Conservation (phyloP, 345 rosid genomes). For the Citrus maxima region DNA sequence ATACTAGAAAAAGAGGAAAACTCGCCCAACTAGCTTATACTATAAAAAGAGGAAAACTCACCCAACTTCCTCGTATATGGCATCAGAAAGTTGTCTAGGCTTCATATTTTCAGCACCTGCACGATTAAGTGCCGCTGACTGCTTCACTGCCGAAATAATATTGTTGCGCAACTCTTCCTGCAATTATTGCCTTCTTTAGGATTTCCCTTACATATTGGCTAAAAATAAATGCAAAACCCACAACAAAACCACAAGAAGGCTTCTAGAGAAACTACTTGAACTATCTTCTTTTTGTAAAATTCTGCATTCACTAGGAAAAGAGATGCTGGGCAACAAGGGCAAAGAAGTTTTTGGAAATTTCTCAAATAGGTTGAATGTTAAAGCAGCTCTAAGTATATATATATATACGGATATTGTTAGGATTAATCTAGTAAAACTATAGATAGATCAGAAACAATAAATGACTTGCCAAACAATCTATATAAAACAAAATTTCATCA, state of each 20-base stretch:
- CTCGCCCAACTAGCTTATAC: conserved; percentile 50
- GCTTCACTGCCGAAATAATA: conserved; percentile 62
- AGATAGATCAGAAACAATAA: background rate
- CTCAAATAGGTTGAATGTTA: background rate
- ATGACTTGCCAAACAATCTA: background rate
- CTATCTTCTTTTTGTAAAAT: background rate
- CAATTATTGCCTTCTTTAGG: conserved; percentile 19
- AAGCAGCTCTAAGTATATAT: background rate
- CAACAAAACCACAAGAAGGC: background rate
- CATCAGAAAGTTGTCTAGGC: conserved; percentile 89
- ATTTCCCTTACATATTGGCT: background rate
- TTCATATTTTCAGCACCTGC: conserved; percentile 66
- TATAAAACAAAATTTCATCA: background rate
- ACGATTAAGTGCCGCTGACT: conserved; percentile 59
- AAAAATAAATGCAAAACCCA: background rate
- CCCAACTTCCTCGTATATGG: conserved; percentile 80
- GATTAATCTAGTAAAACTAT: background rate
- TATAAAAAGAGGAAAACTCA: conserved; percentile 26
- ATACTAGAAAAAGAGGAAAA: background rate
- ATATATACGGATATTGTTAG: background rate
- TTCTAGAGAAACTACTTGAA: background rate
- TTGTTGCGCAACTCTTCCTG: conserved; percentile 81
- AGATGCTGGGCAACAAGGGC: background rate
- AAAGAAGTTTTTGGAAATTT: background rate
- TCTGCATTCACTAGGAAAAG: background rate